Evolutionary conservation across 371 early-diverging fungal genomes (phyloP), one percentile per base, ranked within the genome.

Genomic region (Mortierella sp.): DNA sequence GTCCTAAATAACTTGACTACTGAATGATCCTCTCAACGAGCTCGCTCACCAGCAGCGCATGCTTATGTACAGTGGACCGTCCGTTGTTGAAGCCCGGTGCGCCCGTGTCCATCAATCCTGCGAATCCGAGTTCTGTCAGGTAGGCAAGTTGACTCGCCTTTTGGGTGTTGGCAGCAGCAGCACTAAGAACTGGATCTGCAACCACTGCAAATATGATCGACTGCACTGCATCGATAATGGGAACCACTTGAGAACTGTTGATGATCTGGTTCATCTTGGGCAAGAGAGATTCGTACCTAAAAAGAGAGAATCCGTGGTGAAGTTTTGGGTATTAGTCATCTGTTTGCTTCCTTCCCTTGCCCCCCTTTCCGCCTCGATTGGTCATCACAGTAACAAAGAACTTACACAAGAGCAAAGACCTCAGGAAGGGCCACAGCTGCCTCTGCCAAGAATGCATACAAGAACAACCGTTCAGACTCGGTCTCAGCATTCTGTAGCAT

Each of bases 381-480:
- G n/a, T n/a, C n/a, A n/a, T n/a, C n/a, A 27, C 4, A 39, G 10
- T 52, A 34, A 60, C 10, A 22, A 47, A 60, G 12, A 34, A 82
- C 87, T 84, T 88, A 92, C 87, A 94, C 85, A 31, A 91, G 72
- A 5, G 88, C 78, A 80, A 94, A 90, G 29, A 90, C 85, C 54
- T 92, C 90, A 1, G 94, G 95, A 46, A 89, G 82, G 10, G 87
- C 83, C n/a, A 81, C 76, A 2, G 94, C 91, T 29, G 90, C 90
- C 79, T 93, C 94, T 21, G 93, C 90, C 29, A 97, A 79, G 60
- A 95, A 82, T 12, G 91, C 90, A 65, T 96, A 96, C 31, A 97
- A 81, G 68, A 93, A 92, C 59, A 91, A 69, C 14, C 88, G 83
- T 81, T 97, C 96, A n/a, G 90, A 85, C 58, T 94, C 95, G 22